Conservation (phyloP, 2,329 filamentous ascomycete genomes). For the Ceratocystis smalleyi region DNA sequence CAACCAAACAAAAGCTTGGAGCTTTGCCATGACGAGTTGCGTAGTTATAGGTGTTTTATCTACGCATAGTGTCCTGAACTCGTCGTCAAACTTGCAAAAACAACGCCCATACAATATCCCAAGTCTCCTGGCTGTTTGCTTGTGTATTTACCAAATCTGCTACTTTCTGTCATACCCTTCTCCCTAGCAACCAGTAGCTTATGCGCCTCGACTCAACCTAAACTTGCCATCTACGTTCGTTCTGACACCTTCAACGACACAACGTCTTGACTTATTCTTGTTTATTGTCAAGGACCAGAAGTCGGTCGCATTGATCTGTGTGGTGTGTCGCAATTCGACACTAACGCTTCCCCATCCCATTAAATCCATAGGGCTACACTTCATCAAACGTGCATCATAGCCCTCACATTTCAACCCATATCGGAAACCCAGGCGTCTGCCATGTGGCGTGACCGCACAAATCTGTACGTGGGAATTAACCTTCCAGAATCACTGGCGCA, state of each 20-base stretch:
- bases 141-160: background rate
- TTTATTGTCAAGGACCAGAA: background rate
- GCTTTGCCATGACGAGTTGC: background rate
- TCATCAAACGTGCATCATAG: background rate
- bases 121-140: background rate
- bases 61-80: background rate
- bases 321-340: background rate
- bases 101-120: background rate
- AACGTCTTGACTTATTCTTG: background rate
- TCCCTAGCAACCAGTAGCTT: background rate
- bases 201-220: background rate
- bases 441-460: slow-evolving; percentile 99
- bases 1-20: background rate
- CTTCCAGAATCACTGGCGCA: background rate
- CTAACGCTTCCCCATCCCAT: background rate
- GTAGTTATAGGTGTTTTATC: background rate
- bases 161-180: background rate
- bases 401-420: background rate
- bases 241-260: background rate
- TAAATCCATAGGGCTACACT: background rate
- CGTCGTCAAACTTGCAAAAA: background rate
- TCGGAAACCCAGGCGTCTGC: slow-evolving; percentile 33
- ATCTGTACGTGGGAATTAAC: slow-evolving; percentile 50
- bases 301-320: background rate
- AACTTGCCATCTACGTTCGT: background rate